phyloP scores from a whole-genome alignment of 1,284 basidiomycete genomes.

The Melanopsichium pennsylvanicum region DNA sequence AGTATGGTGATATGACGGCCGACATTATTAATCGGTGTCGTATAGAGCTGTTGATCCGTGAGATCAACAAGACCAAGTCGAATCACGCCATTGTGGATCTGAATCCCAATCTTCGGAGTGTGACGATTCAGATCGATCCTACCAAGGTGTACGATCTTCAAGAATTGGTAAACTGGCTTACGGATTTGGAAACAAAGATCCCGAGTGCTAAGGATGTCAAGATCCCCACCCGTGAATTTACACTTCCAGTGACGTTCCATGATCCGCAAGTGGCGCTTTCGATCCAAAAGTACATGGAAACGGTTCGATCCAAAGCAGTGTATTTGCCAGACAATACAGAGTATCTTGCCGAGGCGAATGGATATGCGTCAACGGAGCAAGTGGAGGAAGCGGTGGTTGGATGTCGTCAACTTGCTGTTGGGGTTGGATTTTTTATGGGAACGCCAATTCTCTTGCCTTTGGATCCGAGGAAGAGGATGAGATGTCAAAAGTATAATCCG shows the following conservation, averaged over 20 bases:
- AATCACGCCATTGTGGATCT: constrained; percentile 58
- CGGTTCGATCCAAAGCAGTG: constrained; percentile 71
- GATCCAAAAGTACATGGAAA: constrained; percentile 72
- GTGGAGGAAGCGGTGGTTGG: constrained; percentile 65
- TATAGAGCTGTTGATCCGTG: constrained; percentile 68
- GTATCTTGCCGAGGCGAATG: constrained; percentile 75
- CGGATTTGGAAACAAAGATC: constrained; percentile 67
- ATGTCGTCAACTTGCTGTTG: constrained; percentile 52
- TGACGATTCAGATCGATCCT: constrained; percentile 71
- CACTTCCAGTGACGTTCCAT: constrained; percentile 74
- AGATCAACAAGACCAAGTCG: constrained; percentile 65
- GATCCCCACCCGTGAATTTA: constrained; percentile 27
- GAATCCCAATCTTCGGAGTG: constrained; percentile 22
- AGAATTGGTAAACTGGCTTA: constrained; percentile 68
- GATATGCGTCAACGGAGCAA: constrained; percentile 63
- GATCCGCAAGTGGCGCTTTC: constrained; percentile 73
- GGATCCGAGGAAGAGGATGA: constrained; percentile 71
- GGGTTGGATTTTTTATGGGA: constrained; percentile 61
- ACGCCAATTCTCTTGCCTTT: constrained; percentile 66
- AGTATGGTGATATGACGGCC: constrained; percentile 34
- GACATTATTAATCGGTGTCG: constrained; percentile 68
- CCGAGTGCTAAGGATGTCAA: constrained; percentile 68
- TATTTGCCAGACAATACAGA: constrained; percentile 77
- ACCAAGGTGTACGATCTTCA: constrained; percentile 66
- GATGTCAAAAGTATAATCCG: constrained; percentile 68